phyloP scores from a whole-genome alignment of 169 alveolate genomes.

The Plasmodium reichenowi region DNA sequence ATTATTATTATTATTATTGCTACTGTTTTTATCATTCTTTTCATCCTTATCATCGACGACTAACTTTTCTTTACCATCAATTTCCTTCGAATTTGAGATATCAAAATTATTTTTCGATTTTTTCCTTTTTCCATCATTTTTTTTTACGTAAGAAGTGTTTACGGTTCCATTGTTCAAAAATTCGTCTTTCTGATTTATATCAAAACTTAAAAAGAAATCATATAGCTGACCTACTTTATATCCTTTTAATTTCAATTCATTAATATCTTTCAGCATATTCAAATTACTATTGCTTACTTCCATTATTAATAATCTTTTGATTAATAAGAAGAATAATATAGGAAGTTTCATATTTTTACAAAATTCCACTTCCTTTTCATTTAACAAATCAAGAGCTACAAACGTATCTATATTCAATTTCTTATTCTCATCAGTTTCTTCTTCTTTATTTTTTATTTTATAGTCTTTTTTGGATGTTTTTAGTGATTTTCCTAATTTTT shows the following conservation, averaged over 20 bases:
- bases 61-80: background rate
- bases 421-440: slow-evolving; percentile 40
- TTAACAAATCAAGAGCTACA: slow-evolving; percentile 62
- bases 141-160: slow-evolving; percentile 16
- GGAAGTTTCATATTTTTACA: slow-evolving; percentile 83
- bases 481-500: slow-evolving; percentile 27
- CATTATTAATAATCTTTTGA: slow-evolving; percentile 78
- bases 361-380: slow-evolving; percentile 80
- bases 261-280: slow-evolving; percentile 74
- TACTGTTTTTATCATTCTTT: background rate
- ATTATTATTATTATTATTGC: background rate
- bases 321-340: slow-evolving; percentile 79
- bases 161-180: slow-evolving; percentile 4
- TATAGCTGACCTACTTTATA: slow-evolving; percentile 82
- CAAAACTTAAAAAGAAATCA: slow-evolving; percentile 82
- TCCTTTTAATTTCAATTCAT: slow-evolving; percentile 79
- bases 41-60: background rate
- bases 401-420: slow-evolving; percentile 69
- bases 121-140: slow-evolving; percentile 45
- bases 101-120: slow-evolving; percentile 30
- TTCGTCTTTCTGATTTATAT: slow-evolving; percentile 49
- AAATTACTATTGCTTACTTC: slow-evolving; percentile 73
- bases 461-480: slow-evolving; percentile 38
- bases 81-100: background rate
- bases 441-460: slow-evolving; percentile 35